phyloP scores from a whole-genome alignment of 805 yeast genomes.

The Wickerhamiella vanderwaltii region DNA sequence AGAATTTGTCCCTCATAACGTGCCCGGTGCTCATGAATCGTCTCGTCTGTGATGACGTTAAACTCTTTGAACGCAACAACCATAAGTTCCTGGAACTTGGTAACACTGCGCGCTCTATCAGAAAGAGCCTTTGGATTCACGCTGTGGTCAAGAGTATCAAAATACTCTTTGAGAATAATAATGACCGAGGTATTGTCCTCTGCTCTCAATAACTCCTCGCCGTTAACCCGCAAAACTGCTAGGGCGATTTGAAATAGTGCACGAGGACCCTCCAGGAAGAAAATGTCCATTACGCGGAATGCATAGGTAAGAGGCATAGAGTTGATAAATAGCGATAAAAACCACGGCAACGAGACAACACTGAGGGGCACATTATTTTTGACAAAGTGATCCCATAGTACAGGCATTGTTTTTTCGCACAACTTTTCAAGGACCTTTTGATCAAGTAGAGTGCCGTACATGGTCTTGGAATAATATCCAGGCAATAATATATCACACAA shows the following conservation, averaged over 20 bases:
- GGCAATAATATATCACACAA: conserved; percentile 81
- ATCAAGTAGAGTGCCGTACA: conserved; percentile 93
- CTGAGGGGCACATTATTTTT: conserved; percentile 79
- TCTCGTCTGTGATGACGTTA: conserved; percentile 60
- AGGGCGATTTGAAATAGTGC: conserved; percentile 86
- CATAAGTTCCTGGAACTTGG: conserved; percentile 79
- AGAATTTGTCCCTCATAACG: conserved; percentile 66
- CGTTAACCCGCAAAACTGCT: conserved; percentile 80
- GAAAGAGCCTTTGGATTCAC: conserved; percentile 64
- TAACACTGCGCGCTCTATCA: conserved; percentile 50
- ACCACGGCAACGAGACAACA: conserved; percentile 94
- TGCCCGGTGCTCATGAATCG: conserved; percentile 54
- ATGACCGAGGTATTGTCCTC: conserved; percentile 91
- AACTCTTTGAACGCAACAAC: conserved; percentile 91
- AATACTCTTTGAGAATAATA: conserved; percentile 71
- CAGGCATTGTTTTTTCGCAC: conserved; percentile 81
- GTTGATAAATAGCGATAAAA: conserved; percentile 73
- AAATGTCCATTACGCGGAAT: conserved; percentile 78
- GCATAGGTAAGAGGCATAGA: conserved; percentile 94
- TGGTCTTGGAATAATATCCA: conserved; percentile 90
- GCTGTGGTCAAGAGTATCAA: conserved; percentile 59
- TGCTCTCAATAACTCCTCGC: conserved; percentile 64
- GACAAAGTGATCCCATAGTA: conserved; percentile 70
- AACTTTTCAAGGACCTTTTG: conserved; percentile 87
- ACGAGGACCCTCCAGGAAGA: conserved; percentile 79